These are phyloP conservation scores for Brassica napus DNA, from an alignment of 345 rosid genomes.

Conservation along the genomic window DNA sequence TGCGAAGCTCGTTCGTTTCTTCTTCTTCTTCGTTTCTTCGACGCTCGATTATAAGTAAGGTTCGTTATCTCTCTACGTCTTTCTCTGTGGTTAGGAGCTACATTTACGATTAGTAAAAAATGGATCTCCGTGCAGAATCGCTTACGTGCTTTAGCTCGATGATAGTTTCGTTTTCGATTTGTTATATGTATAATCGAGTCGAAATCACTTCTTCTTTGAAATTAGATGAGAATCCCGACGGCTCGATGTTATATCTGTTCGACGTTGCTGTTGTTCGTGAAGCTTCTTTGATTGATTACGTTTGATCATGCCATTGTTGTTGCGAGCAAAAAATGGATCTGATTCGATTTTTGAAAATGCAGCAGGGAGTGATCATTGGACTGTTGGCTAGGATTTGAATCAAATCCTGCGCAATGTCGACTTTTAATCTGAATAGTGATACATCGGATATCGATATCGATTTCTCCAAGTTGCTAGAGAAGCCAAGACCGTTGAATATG, in stretches of 20 bases:
- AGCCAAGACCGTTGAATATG: slow-evolving; percentile 68
- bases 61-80: background rate
- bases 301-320: background rate
- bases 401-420: slow-evolving; percentile 43
- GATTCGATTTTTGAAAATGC: slow-evolving; percentile 19
- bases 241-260: background rate
- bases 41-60: background rate
- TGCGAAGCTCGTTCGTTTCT: background rate
- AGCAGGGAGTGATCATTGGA: slow-evolving; percentile 17
- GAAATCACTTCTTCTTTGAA: background rate
- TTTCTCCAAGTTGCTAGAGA: slow-evolving; percentile 66
- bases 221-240: background rate
- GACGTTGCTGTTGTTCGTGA: background rate
- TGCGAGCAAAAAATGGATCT: slow-evolving; percentile 3
- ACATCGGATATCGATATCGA: slow-evolving; percentile 45
- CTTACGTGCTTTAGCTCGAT: background rate
- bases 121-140: background rate
- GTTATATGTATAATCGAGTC: background rate
- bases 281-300: no score
- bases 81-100: background rate
- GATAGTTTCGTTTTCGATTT: background rate
- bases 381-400: slow-evolving; percentile 17
- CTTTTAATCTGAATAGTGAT: slow-evolving; percentile 41
- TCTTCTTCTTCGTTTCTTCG: background rate
- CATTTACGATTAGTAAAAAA: background rate